Base-by-base conservation (phyloP, 257 asterid genomes). In the Gardenia jasminoides region DNA sequence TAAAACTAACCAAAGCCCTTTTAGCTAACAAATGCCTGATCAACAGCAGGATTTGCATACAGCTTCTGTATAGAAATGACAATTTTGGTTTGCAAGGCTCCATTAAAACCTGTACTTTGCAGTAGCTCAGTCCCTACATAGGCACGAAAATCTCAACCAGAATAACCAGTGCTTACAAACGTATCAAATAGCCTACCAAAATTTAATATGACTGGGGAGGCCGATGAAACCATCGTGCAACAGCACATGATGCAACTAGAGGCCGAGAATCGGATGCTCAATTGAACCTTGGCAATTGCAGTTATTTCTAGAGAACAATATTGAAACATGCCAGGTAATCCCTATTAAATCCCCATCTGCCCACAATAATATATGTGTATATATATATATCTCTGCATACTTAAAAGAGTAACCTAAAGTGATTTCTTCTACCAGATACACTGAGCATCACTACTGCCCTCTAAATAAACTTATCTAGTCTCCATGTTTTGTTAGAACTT, bases 381-480 rank as follows among this genome's bases (percentile, higher is more conserved):
- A 20, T 70, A 62, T 50, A 67, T 48, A 70, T 74, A 70, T 75
- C 81, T 75, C 81, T 75, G 76, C 80, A 59, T 72, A 69, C 73
- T 59, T 47, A 36, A 48, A 59, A 65, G 44, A 52, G 59, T 10
- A 54, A 75, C 75, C 85, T 76, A 79, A 28, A 81, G 48, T 70
- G 79, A 82, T 71, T 76, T 74, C 71, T 75, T 64, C 82, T 79
- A 80, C 85, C 73, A 73, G 74, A 75, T 76, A 73, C 80, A 74
- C 62, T 33, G 56, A 79, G 77, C 74, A 75, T 76, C 46, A 61
- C 70, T 72, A 43, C 66, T 72, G 43, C 66, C 59, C 74, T 68
- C 83, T 79, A 86, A 73, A 85, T 84, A 62, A 88, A 88, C 76
- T 86, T 86, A 79, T 84, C 90, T 77, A 88, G 75, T 76, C 83